These are phyloP conservation scores for Beauveria asiatica DNA, from an alignment of 2,329 filamentous ascomycete species.

Conservation along the genomic window DNA sequence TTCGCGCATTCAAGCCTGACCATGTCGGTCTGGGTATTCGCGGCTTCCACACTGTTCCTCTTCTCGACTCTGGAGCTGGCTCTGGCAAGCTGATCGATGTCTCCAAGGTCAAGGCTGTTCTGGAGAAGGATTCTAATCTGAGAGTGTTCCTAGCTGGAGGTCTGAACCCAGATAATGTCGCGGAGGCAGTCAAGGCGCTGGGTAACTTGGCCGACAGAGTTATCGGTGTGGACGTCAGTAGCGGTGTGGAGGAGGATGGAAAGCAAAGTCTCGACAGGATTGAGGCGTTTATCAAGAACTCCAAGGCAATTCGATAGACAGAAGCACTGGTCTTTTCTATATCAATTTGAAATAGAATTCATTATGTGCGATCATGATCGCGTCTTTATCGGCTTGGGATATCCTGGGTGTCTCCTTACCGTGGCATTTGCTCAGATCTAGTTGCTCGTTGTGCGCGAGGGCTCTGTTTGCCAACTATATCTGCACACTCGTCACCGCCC, in stretches of 20 bases:
- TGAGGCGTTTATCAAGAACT: slow-evolving; percentile 65
- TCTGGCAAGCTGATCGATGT: slow-evolving; percentile 73
- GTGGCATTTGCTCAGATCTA: no score
- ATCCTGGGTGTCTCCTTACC: not conserved
- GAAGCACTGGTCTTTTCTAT: no score
- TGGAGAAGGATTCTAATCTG: slow-evolving; percentile 62
- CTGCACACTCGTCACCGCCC: not conserved
- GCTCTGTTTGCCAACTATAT: not conserved
- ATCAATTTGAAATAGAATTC: not conserved
- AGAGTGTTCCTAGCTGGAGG: slow-evolving; percentile 79
- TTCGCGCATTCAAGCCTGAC: slow-evolving; percentile 73
- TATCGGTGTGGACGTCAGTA: slow-evolving; percentile 84
- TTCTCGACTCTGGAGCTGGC: slow-evolving; percentile 81
- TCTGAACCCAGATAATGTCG: slow-evolving; percentile 70
- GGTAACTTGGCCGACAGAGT: slow-evolving; percentile 54
- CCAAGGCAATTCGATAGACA: slow-evolving; percentile 49
- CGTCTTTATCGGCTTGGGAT: not conserved
- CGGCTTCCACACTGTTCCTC: slow-evolving; percentile 73
- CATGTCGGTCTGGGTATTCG: slow-evolving; percentile 63
- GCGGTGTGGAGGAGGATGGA: slow-evolving; percentile 80
- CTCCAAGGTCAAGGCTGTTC: slow-evolving; percentile 54
- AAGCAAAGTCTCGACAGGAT: slow-evolving; percentile 78
- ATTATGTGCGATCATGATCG: not conserved
- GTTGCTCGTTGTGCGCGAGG: not conserved
- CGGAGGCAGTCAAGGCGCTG: slow-evolving; percentile 52